Evolutionary conservation across 2,329 filamentous ascomycete species (phyloP).

Genomic region (Beauveria varroae): DNA sequence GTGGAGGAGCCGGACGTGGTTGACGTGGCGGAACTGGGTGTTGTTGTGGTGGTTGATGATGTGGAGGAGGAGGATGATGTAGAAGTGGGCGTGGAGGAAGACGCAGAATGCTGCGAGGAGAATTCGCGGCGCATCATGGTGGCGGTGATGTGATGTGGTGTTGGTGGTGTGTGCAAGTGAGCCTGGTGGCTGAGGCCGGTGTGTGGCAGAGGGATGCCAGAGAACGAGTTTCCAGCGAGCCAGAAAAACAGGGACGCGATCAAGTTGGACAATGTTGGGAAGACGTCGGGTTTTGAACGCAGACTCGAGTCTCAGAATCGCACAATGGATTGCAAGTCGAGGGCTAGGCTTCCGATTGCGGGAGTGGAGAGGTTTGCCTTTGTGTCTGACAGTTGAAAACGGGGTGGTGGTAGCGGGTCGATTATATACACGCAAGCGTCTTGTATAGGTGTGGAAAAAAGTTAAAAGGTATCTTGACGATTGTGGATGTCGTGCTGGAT

Average conservation of each 20-base stretch:
- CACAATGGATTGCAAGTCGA: background rate
- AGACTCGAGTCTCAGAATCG: background rate
- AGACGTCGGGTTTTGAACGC: background rate
- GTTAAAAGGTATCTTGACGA: background rate
- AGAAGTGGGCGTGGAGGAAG: conserved; percentile 12
- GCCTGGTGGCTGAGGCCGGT: background rate
- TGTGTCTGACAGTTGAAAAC: conserved; percentile 9
- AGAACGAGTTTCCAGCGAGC: background rate
- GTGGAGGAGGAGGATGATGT: conserved; percentile 14
- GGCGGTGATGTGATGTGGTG: background rate
- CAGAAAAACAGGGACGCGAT: background rate
- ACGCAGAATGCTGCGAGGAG: conserved; percentile 8
- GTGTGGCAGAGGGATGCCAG: background rate
- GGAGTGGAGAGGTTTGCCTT: background rate
- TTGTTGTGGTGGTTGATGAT: conserved; percentile 12
- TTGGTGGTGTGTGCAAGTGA: background rate
- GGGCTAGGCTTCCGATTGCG: conserved; percentile 9
- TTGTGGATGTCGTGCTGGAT: background rate
- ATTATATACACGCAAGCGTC: conserved; percentile 3
- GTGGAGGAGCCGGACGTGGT: conserved; percentile 28
- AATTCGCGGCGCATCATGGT: conserved; percentile 12
- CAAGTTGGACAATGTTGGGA: background rate
- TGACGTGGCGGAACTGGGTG: conserved; percentile 17
- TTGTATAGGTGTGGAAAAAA: background rate
- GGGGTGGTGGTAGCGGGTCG: background rate